Base-by-base conservation (phyloP, 1,139 yeast genomes). In the Suzukiozyma palmioleophila region DNA sequence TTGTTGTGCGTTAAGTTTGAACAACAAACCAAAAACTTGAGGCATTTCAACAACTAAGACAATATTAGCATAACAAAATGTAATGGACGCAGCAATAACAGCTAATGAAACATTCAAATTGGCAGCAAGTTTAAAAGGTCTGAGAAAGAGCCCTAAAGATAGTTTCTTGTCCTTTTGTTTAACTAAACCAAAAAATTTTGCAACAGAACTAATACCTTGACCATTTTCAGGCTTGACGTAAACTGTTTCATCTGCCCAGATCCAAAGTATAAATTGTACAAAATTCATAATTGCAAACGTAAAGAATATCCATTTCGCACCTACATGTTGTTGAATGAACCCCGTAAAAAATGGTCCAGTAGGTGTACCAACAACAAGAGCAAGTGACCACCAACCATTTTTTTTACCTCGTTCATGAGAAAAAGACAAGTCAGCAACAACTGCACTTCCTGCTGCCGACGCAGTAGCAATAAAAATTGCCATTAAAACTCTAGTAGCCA, bases 21-120 rank as follows among this genome's bases (percentile, higher is more conserved):
- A 57, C 33, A 48, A 43, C 26, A 43, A 43, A 31, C 53, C 55
- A 43, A 54, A 51, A 9, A 48, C 49, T 39, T 55, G 53, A 10
- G 62, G 62, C 39, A 54, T 43, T 39, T 56, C 62, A 11, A 57
- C 60, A 25, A 53, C 46, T 27, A 56, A 43, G 10, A 46, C 56
- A 25, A 57, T 52, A 34, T 54, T 56, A 11, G 56, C 57, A 38
- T 53, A 57, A 33, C 51, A 42, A 43, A 56, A 57, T 3, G 52
- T 48, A 21, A 57, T 43, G 3, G 57, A 49, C 22, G 52, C 49
- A 12, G 60, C 51, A 27, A 54, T 33, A 2, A 49, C 49, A 1
- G 57, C 46, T n/a, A 47, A 25, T 3, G 43, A 26, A 13, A 47
- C 43, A 32, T 46, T 45, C 25, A 41, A 40, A 21, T 43, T 43